A percentile compares a stretch with the other conserved stretches of the same genome.
Conservation (phyloP, 1,139 yeast genomes). For the Saccharomycopsis phalli region DNA sequence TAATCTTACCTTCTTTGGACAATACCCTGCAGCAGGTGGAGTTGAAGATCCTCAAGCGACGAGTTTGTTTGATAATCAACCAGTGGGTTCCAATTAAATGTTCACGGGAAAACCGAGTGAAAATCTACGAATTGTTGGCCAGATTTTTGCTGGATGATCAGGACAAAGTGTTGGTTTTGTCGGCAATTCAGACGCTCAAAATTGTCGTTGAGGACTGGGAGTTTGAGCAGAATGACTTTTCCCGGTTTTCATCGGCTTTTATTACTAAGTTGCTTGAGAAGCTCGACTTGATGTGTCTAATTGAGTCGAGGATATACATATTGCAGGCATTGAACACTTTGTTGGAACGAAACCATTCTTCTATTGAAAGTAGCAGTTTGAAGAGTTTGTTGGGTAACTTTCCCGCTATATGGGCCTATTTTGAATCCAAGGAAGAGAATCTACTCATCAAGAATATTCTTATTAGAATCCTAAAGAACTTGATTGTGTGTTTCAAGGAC, state of each 20-base stretch:
- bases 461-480: constrained; percentile 56
- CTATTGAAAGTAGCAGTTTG: constrained; percentile 42
- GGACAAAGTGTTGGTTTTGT: constrained; percentile 37
- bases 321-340: constrained; percentile 32
- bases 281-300: constrained; percentile 39
- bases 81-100: constrained; percentile 76
- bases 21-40: constrained; percentile 33
- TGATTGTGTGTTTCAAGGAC: constrained; percentile 57
- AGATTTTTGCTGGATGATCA: constrained; percentile 32
- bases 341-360: constrained; percentile 29
- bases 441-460: constrained; percentile 64
- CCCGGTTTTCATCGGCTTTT: constrained; percentile 51
- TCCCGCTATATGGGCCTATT: constrained; percentile 68
- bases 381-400: constrained; percentile 49
- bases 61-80: constrained; percentile 64
- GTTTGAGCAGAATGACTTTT: constrained; percentile 57
- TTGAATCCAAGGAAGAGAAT: constrained; percentile 44
- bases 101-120: constrained; percentile 46
- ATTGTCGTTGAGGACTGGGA: constrained; percentile 70
- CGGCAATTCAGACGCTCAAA: constrained; percentile 44
- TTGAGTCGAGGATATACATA: constrained; percentile 69
- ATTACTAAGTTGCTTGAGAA: constrained; percentile 42
- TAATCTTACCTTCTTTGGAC: constrained; percentile 53
- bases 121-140: constrained; percentile 45
- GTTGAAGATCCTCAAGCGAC: constrained; percentile 58